A percentile compares a stretch with the other conserved stretches of the same genome.
phyloP scores from a whole-genome alignment of 805 yeast genomes.

The Ogataea haglerorum region DNA sequence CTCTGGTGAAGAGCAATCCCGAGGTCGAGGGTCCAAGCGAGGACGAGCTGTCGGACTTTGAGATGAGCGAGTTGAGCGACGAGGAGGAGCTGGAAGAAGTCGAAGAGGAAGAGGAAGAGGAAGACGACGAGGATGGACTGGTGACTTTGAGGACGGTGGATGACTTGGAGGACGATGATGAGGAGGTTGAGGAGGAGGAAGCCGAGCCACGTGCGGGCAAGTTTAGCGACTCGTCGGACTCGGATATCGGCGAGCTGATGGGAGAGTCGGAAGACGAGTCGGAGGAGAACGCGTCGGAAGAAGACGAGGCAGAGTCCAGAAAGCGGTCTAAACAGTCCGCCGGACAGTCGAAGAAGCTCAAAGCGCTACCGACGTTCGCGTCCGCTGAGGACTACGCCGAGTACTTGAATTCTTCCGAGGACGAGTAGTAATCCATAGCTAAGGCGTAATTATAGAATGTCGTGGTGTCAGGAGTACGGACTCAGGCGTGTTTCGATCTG shows the following conservation, averaged over 20 bases:
- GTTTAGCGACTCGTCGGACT: constrained; percentile 10
- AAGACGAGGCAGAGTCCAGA: constrained; percentile 21
- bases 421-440: constrained; percentile 11
- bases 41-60: constrained; percentile 37
- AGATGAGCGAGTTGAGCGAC: constrained; percentile 31
- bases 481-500: neutral
- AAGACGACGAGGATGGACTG: constrained; percentile 35
- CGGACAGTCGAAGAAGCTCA: constrained; percentile 51
- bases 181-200: constrained; percentile 28
- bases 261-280: constrained; percentile 16
- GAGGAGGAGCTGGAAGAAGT: constrained; percentile 31
- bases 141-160: constrained; percentile 26
- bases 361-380: constrained; percentile 74
- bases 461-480: constrained; percentile 3
- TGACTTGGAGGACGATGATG: constrained; percentile 30
- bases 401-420: constrained; percentile 62
- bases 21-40: constrained; percentile 50
- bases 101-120: constrained; percentile 33
- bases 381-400: constrained; percentile 84
- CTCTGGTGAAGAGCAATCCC: constrained; percentile 54
- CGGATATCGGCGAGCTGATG: constrained; percentile 4
- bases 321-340: constrained; percentile 26
- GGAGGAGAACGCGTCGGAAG: constrained; percentile 14
- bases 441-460: neutral
- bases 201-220: constrained; percentile 11